Percentiles rank a stretch among this genome's conserved stretches.
These are phyloP conservation scores for Bipolaris gigantea DNA, from an alignment of 2,329 filamentous ascomycete species.

Conservation along the genomic window DNA sequence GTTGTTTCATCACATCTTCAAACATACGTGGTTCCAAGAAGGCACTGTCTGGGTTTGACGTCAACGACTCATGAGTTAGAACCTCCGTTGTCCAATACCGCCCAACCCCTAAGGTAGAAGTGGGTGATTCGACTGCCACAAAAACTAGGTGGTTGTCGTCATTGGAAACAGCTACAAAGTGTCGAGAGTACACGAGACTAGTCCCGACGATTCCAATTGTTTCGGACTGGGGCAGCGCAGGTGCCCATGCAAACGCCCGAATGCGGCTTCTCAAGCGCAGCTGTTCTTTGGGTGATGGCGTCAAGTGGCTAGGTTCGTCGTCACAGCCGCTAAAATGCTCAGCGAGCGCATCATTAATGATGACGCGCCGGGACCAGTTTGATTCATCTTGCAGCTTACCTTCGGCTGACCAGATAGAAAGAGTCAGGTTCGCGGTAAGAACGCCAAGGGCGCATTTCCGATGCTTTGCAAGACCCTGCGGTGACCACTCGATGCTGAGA, in stretches of 20 bases:
- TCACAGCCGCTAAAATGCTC: slow-evolving; percentile 39
- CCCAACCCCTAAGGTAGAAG: slow-evolving; percentile 32
- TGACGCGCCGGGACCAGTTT: slow-evolving; percentile 56
- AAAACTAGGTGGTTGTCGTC: slow-evolving; percentile 48
- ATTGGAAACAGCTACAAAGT: slow-evolving; percentile 46
- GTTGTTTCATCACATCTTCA: slow-evolving; percentile 37
- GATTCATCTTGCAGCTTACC: slow-evolving; percentile 46
- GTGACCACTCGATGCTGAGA: slow-evolving; percentile 58
- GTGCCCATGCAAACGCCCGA: slow-evolving; percentile 49
- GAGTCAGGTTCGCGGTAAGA: slow-evolving; percentile 58
- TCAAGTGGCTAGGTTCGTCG: slow-evolving; percentile 22
- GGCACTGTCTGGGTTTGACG: slow-evolving; percentile 12
- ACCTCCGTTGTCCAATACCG: slow-evolving; percentile 36
- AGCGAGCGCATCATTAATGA: slow-evolving; percentile 56
- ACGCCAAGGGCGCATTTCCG: slow-evolving; percentile 58
- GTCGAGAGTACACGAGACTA: slow-evolving; percentile 27
- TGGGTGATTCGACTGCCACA: slow-evolving; percentile 44
- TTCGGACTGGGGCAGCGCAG: slow-evolving; percentile 19
- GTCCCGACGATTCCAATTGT: slow-evolving; percentile 28
- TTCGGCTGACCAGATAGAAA: slow-evolving; percentile 59
- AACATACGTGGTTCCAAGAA: slow-evolving; percentile 27
- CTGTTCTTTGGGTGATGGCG: slow-evolving; percentile 32
- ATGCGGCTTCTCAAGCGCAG: slow-evolving; percentile 45
- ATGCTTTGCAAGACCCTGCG: slow-evolving; percentile 58
- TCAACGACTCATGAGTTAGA: slow-evolving; percentile 28